These are phyloP conservation scores for Tolypocladium cylindrosporum DNA, from an alignment of 2,329 filamentous ascomycete species.

Conservation along the genomic window DNA sequence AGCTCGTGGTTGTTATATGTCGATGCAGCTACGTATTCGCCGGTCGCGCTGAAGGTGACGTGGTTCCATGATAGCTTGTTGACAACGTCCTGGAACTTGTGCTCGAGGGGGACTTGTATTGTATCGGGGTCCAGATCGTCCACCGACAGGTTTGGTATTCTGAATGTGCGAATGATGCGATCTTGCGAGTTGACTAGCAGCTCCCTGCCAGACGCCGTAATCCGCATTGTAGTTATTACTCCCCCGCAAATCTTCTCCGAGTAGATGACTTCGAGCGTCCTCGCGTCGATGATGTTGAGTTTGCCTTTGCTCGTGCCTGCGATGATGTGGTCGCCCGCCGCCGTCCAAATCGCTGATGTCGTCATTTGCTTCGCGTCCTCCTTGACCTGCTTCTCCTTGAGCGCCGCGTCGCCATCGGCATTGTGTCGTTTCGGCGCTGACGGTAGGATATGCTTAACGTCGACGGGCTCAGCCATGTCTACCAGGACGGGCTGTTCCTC, in stretches of 20 bases:
- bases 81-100: constrained; percentile 97
- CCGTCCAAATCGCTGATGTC: constrained; percentile 82
- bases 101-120: constrained; percentile 83
- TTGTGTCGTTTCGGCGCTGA: constrained; percentile 71
- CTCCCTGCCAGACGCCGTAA: constrained; percentile 73
- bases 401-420: constrained; percentile 57
- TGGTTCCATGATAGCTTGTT: constrained; percentile 95
- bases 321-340: constrained; percentile 77
- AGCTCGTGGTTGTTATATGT: constrained; percentile 98
- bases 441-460: constrained; percentile 67
- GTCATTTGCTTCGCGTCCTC: constrained; percentile 94
- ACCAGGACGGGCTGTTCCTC: constrained; percentile 88
- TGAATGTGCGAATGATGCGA: constrained; percentile 86
- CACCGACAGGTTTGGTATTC: constrained; percentile 66
- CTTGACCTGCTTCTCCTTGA: constrained; percentile 74
- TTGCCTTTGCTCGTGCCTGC: constrained; percentile 92
- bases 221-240: constrained; percentile 76
- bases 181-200: constrained; percentile 90
- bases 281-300: constrained; percentile 86
- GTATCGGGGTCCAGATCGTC: constrained; percentile 70
- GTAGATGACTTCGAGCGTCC: constrained; percentile 73
- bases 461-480: constrained; percentile 60
- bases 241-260: constrained; percentile 81
- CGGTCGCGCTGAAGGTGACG: constrained; percentile 86
- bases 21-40: constrained; percentile 91